Evolutionary conservation across 306 rosid genomes (phyloP), one percentile per base, ranked within the genome.

Genomic region (Rubus idaeus): DNA sequence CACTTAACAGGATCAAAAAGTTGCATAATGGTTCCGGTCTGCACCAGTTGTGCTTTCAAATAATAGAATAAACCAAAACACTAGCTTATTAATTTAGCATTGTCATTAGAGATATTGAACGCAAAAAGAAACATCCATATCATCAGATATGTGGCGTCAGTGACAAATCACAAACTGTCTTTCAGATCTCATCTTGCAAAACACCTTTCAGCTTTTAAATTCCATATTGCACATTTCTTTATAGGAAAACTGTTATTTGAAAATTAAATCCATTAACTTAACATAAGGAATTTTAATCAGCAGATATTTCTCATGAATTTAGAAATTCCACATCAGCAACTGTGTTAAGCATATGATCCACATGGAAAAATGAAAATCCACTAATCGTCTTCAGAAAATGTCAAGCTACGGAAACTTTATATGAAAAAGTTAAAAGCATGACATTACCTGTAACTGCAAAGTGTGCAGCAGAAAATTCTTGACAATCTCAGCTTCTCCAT

Each of bases 391-490:
- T 17, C 56, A 74, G 55, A 58, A 74, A 52, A 5, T 46, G 10
- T 5, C 50, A 66, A 26, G 30, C n/a, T 23, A n/a, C n/a, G 10
- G 10, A 6, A 44, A 26, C 65, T 45, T 55, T 55, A 68, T 30
- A 76, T 35, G 74, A 70, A 70, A 8, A 12, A 40, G 61, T 8
- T 40, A 68, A 60, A 69, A 53, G 17, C 61, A 68, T 12, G 57
- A 62, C 66, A 70, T 60, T 86, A 94, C 98, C 97, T 94, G 97
- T 80, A 94, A 83, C 66, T 91, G 92, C 86, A 94, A 84, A 12
- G 98, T 94, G 84, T 88, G 96, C 74, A 94, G 96, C 57, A 91
- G 86, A 81, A 94, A 94, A 80, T 94, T 90, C 87, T 86, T 91
- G 80, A 94, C 97, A 74, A 94, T 90, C 65, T 91, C 97, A 75